Evolutionary conservation across 1,284 basidiomycete species (phyloP).

Genomic region (Tylopilus sp.): DNA sequence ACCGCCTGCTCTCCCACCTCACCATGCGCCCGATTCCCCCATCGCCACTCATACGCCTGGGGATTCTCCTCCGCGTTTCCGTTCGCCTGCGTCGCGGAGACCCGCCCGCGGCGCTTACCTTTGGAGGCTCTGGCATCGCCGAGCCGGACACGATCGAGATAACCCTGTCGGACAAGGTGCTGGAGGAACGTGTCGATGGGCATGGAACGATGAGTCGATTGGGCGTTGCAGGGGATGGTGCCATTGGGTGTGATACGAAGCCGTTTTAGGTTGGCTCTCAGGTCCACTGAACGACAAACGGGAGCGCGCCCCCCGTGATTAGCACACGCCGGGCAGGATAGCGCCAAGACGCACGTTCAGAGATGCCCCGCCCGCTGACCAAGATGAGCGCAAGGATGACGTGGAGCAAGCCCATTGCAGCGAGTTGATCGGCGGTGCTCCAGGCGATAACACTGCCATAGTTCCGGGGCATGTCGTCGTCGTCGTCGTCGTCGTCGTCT

Average conservation of each 20-base stretch:
- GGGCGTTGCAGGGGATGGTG: slow-evolving; percentile 44
- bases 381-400: slow-evolving; percentile 68
- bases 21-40: slow-evolving; percentile 67
- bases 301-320: neutral
- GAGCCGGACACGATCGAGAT: slow-evolving; percentile 54
- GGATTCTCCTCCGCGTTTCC: slow-evolving; percentile 46
- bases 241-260: slow-evolving; percentile 49
- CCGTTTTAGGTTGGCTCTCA: slow-evolving; percentile 56
- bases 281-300: slow-evolving; percentile 42
- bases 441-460: slow-evolving; percentile 68
- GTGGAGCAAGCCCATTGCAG: slow-evolving; percentile 59
- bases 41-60: slow-evolving; percentile 65
- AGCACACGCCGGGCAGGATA: slow-evolving; percentile 6
- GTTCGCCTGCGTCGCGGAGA: slow-evolving; percentile 38
- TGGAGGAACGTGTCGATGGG: slow-evolving; percentile 55
- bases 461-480: slow-evolving; percentile 38
- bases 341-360: slow-evolving; percentile 49
- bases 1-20: slow-evolving; percentile 68
- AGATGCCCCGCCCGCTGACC: slow-evolving; percentile 60
- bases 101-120: slow-evolving; percentile 51
- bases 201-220: slow-evolving; percentile 45
- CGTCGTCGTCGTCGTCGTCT: slow-evolving; percentile 36
- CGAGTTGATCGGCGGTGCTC: slow-evolving; percentile 60
- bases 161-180: slow-evolving; percentile 57
- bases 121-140: slow-evolving; percentile 42